A percentile compares a stretch with the other conserved stretches of the same genome.
phyloP scores from a whole-genome alignment of 2,329 filamentous ascomycete species.

The Coleophoma eucalyptorum region DNA sequence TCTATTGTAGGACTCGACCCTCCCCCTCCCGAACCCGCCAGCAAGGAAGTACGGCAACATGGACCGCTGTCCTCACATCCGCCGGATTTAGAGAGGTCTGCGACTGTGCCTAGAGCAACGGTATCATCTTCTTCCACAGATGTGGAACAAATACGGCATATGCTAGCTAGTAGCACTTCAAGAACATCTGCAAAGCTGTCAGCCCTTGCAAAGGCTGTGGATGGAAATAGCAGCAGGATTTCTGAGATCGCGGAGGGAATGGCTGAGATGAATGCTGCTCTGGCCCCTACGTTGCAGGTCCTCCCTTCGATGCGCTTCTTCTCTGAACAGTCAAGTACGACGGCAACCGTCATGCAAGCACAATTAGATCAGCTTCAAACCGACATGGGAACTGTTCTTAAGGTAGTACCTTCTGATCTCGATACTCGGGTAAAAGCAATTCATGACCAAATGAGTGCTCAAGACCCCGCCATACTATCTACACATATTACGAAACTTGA shows the following conservation, averaged over 20 bases:
- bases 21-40: no score
- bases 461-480: conserved; percentile 13
- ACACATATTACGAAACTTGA: conserved; percentile 20
- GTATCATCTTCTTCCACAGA: neutral
- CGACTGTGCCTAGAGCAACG: neutral
- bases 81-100: neutral
- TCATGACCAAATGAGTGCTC: conserved; percentile 10
- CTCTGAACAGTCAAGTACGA: conserved; percentile 19
- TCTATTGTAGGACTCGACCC: neutral
- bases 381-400: conserved; percentile 20
- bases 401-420: conserved; percentile 18
- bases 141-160: conserved; percentile 11
- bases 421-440: conserved; percentile 18
- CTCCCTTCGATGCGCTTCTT: conserved; percentile 15
- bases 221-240: conserved; percentile 18
- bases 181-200: conserved; percentile 17
- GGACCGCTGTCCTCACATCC: conserved; percentile 1
- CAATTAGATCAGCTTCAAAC: conserved; percentile 25
- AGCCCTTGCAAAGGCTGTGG: conserved; percentile 18
- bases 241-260: conserved; percentile 15
- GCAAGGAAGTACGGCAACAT: neutral
- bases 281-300: conserved; percentile 13
- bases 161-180: conserved; percentile 17
- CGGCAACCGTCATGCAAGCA: conserved; percentile 20
- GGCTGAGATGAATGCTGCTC: conserved; percentile 11